Percentiles rank a stretch among this genome's conserved stretches.
Evolutionary conservation across 345 rosid species (phyloP).

Genomic region (Kernera saxatilis): DNA sequence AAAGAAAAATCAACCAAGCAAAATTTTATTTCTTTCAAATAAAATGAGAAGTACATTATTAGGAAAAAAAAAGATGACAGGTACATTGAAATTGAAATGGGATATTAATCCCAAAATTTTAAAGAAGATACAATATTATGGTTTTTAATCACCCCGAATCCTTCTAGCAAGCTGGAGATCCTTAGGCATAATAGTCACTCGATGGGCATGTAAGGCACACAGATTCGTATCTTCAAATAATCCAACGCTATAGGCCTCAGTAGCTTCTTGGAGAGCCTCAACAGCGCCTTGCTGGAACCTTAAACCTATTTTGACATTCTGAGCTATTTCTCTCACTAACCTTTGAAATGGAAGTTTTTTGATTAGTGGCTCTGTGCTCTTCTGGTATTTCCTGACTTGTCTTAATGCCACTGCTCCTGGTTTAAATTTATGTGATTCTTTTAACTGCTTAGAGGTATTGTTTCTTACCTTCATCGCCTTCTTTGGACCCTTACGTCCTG

Average conservation of each 20-base stretch:
- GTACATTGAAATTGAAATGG: not conserved
- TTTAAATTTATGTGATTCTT: slow-evolving; percentile 40
- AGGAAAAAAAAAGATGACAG: too few species aligned
- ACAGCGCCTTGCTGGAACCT: slow-evolving; percentile 42
- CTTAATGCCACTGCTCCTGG: slow-evolving; percentile 49
- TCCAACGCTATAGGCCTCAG: slow-evolving; percentile 40
- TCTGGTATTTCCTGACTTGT: slow-evolving; percentile 47
- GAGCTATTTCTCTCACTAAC: slow-evolving; percentile 43
- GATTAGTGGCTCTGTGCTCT: slow-evolving; percentile 38
- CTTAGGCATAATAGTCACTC: slow-evolving; percentile 47
- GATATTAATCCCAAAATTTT: not conserved
- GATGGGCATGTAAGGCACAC: slow-evolving; percentile 51
- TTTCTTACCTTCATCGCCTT: too few species aligned
- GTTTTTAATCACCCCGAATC: slow-evolving; percentile 37
- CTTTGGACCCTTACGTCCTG: not conserved
- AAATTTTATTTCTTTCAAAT: not conserved
- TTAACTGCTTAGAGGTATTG: not conserved
- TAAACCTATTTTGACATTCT: slow-evolving; percentile 36
- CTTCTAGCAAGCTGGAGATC: slow-evolving; percentile 46
- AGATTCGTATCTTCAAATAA: slow-evolving; percentile 43
- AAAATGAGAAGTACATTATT: too few species aligned
- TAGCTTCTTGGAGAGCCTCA: slow-evolving; percentile 45
- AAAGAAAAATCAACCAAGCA: not conserved
- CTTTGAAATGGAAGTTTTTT: slow-evolving; percentile 45
- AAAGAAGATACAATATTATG: not conserved